Evolutionary conservation across 2,329 filamentous ascomycete species (phyloP).

Genomic region (Cladophialophora yegresii): DNA sequence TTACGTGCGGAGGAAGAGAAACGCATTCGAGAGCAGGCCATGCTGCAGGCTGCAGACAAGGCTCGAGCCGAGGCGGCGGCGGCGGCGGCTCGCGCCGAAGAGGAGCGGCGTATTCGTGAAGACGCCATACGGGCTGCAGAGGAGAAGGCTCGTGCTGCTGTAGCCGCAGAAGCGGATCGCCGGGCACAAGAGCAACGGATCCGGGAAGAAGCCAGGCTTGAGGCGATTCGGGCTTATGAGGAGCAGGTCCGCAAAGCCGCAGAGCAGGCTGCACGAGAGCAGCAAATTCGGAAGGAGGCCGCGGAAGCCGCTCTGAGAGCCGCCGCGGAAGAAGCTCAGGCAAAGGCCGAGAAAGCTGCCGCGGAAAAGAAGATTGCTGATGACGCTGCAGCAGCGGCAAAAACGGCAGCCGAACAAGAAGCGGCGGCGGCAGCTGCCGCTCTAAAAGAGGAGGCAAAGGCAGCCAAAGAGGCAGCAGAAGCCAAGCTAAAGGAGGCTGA

Average conservation of each 20-base stretch:
- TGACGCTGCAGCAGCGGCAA: constrained; percentile 45
- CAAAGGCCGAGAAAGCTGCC: constrained; percentile 46
- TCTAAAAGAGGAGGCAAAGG: constrained; percentile 37
- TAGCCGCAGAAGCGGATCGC: constrained; percentile 45
- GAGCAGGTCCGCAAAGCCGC: constrained; percentile 29
- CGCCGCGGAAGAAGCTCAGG: constrained; percentile 52
- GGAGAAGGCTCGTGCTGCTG: constrained; percentile 30
- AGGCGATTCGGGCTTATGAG: constrained; percentile 33
- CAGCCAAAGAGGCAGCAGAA: constrained; percentile 41
- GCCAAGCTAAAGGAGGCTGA: constrained; percentile 41
- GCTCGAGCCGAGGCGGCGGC: constrained; percentile 54
- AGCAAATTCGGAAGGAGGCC: constrained; percentile 40
- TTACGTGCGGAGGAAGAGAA: constrained; percentile 42
- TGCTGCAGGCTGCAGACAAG: constrained; percentile 31
- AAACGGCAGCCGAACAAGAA: constrained; percentile 43
- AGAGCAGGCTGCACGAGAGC: constrained; percentile 34
- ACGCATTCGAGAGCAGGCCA: constrained; percentile 40
- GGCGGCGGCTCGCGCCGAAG: constrained; percentile 41
- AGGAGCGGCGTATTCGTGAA: constrained; percentile 40
- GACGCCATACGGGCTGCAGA: constrained; percentile 37
- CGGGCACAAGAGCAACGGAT: constrained; percentile 45
- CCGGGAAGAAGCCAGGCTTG: constrained; percentile 31
- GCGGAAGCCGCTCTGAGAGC: constrained; percentile 51
- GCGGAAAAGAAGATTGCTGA: constrained; percentile 42
- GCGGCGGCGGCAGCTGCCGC: constrained; percentile 43